A percentile compares a stretch with the other conserved stretches of the same genome.
phyloP scores from a whole-genome alignment of 163 green algal species.

The Smithsoniella earleae region DNA sequence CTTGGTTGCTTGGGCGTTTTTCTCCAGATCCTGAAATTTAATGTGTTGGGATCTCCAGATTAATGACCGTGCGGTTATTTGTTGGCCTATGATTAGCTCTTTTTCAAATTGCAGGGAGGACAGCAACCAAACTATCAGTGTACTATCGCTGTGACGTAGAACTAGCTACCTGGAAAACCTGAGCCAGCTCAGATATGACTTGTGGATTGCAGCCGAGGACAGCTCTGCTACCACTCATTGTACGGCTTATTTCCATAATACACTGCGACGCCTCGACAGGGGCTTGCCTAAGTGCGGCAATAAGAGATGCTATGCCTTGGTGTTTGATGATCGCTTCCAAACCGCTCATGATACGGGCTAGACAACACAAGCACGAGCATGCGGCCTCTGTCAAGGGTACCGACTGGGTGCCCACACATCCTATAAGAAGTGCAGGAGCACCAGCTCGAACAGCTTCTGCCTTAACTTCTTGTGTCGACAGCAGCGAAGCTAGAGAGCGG shows the following conservation, averaged over 20 bases:
- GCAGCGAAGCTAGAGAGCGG: neutral
- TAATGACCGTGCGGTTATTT: too few species aligned
- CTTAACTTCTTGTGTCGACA: constrained; percentile 23
- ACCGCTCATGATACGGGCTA: neutral
- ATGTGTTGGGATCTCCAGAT: too few species aligned
- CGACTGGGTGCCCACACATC: neutral
- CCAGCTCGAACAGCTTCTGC: neutral
- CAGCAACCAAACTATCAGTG: neutral
- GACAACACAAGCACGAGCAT: neutral
- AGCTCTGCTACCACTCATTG: neutral
- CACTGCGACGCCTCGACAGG: neutral
- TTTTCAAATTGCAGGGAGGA: neutral
- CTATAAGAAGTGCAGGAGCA: constrained; percentile 4
- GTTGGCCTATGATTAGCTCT: too few species aligned
- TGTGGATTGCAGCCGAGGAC: neutral
- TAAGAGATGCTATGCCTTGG: neutral
- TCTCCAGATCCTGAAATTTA: constrained; percentile 22
- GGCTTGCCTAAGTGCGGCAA: neutral
- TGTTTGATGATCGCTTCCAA: neutral
- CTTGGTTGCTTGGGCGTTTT: neutral
- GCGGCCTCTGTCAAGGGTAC: neutral
- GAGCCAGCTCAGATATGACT: neutral
- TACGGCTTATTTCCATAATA: constrained; percentile 10
- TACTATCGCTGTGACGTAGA: neutral
- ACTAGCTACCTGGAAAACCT: neutral